Percentiles rank a stretch among this genome's conserved stretches.
These are phyloP conservation scores for Pseudonitzschia pungens DNA, from an alignment of 108 stramenopile species.

Conservation along the genomic window DNA sequence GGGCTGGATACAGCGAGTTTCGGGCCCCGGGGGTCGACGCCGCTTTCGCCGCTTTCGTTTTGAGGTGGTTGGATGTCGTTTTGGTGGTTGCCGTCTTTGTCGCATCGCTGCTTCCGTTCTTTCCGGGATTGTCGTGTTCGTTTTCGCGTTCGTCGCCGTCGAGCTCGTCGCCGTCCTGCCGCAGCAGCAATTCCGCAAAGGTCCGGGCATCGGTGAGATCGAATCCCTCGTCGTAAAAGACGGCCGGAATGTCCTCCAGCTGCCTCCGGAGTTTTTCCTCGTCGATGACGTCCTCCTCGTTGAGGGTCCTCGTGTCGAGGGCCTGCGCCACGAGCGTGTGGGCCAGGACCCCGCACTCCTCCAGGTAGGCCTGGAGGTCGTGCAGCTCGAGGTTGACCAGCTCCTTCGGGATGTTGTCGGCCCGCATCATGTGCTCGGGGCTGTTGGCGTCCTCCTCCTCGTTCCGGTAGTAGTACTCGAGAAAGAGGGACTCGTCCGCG, in stretches of 20 bases:
- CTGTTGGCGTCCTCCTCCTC: conserved; percentile 29
- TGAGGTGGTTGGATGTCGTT: too few species aligned
- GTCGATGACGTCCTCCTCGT: conserved; percentile 16
- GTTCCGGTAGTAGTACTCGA: conserved; percentile 44
- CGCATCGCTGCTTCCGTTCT: not conserved
- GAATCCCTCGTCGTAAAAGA: conserved; percentile 71
- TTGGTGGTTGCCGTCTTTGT: not conserved
- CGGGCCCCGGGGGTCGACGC: not conserved
- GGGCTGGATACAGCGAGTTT: conserved; percentile 37
- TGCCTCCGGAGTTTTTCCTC: conserved; percentile 22
- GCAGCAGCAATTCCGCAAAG: conserved; percentile 66
- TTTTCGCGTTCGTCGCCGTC: conserved; percentile 21
- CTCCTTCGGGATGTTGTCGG: conserved; percentile 38
- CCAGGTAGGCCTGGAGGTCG: conserved; percentile 39
- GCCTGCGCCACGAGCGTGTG: conserved; percentile 34
- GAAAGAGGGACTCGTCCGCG: conserved; percentile 28
- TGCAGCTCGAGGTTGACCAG: conserved; percentile 30
- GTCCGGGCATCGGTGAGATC: conserved; percentile 78
- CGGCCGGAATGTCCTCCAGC: conserved; percentile 50
- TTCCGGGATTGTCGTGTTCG: not conserved
- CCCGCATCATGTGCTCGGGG: conserved; percentile 6
- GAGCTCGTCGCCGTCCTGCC: conserved; percentile 43
- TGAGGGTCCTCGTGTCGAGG: conserved; percentile 21
- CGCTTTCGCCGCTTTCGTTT: not conserved
- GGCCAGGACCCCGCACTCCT: conserved; percentile 43